A percentile compares a stretch with the other conserved stretches of the same genome.
These are phyloP conservation scores for Apiotrichum gracile DNA, from an alignment of 1,284 basidiomycete genomes.

Conservation along the genomic window DNA sequence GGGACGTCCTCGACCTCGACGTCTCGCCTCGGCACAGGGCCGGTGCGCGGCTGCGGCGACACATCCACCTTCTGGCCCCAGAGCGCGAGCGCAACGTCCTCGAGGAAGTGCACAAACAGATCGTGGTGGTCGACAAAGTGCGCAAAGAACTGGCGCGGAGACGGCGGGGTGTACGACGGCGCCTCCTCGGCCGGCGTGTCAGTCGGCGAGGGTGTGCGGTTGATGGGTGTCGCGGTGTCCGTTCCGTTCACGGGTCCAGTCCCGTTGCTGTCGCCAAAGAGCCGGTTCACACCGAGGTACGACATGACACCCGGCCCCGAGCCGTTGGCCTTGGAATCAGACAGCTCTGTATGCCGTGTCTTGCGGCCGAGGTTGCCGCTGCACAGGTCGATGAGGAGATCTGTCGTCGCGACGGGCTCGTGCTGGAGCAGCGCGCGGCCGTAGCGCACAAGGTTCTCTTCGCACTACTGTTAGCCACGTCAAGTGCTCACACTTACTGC, in stretches of 20 bases:
- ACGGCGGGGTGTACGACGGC: conserved; percentile 57
- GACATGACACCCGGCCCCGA: conserved; percentile 63
- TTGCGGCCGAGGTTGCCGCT: conserved; percentile 55
- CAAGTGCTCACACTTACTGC: conserved; percentile 37
- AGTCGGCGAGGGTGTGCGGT: background rate
- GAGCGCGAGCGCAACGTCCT: conserved; percentile 70
- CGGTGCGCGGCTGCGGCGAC: background rate
- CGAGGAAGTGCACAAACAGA: conserved; percentile 80
- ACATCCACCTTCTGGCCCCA: conserved; percentile 71
- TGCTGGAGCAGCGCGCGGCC: conserved; percentile 74
- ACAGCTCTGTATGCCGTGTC: conserved; percentile 10
- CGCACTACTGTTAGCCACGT: conserved; percentile 51
- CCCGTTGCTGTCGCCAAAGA: conserved; percentile 1
- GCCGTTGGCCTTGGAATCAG: conserved; percentile 26
- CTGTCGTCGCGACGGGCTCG: conserved; percentile 79
- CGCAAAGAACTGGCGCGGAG: conserved; percentile 82
- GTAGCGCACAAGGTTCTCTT: conserved; percentile 75
- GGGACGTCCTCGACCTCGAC: conserved; percentile 44
- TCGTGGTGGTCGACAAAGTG: conserved; percentile 87
- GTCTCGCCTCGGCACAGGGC: conserved; percentile 3
- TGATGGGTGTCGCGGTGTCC: background rate
- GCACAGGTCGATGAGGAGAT: conserved; percentile 86
- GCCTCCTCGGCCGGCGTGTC: conserved; percentile 10
- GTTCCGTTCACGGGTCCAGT: background rate
- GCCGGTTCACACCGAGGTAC: conserved; percentile 66